Conservation (phyloP, 1,284 basidiomycete genomes). For the Ustilago tritici region DNA sequence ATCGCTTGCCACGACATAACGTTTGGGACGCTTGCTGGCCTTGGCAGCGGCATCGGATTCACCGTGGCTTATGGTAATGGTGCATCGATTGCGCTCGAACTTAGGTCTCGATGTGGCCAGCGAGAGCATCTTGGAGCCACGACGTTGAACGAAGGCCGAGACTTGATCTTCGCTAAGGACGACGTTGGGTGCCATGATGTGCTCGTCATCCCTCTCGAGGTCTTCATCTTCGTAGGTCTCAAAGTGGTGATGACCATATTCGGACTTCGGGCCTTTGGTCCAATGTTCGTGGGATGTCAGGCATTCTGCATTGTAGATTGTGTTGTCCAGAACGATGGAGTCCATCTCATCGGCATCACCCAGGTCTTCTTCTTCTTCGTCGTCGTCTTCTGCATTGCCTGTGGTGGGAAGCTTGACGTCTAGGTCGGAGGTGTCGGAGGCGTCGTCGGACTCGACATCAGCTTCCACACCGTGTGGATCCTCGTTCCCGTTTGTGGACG, state of each 20-base stretch:
- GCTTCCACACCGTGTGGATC: slow-evolving; percentile 33
- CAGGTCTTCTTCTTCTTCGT: slow-evolving; percentile 32
- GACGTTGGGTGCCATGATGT: slow-evolving; percentile 49
- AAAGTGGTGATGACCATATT: slow-evolving; percentile 41
- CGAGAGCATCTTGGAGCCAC: slow-evolving; percentile 42
- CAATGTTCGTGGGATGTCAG: slow-evolving; percentile 60
- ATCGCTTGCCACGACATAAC: slow-evolving; percentile 92
- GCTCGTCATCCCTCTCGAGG: slow-evolving; percentile 43
- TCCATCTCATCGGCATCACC: slow-evolving; percentile 50
- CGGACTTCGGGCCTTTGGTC: slow-evolving; percentile 28
- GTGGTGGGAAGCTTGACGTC: slow-evolving; percentile 13
- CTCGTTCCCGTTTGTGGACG: slow-evolving; percentile 12
- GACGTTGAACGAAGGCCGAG: slow-evolving; percentile 30
- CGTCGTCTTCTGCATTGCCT: slow-evolving; percentile 22
- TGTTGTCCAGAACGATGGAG: slow-evolving; percentile 59
- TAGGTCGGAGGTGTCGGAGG: slow-evolving; percentile 16
- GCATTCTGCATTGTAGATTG: slow-evolving; percentile 62
- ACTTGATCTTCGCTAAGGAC: slow-evolving; percentile 48
- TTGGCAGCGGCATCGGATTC: slow-evolving; percentile 60
- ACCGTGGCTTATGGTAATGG: slow-evolving; percentile 83
- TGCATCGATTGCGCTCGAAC: slow-evolving; percentile 92
- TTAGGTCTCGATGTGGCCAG: slow-evolving; percentile 74
- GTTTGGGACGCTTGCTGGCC: slow-evolving; percentile 75
- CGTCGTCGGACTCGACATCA: slow-evolving; percentile 41
- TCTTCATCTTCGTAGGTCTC: slow-evolving; percentile 46